A percentile compares a stretch with the other conserved stretches of the same genome.
These are phyloP conservation scores for Lactarius quietus DNA, from an alignment of 768 basidiomycete genomes.

Conservation along the genomic window DNA sequence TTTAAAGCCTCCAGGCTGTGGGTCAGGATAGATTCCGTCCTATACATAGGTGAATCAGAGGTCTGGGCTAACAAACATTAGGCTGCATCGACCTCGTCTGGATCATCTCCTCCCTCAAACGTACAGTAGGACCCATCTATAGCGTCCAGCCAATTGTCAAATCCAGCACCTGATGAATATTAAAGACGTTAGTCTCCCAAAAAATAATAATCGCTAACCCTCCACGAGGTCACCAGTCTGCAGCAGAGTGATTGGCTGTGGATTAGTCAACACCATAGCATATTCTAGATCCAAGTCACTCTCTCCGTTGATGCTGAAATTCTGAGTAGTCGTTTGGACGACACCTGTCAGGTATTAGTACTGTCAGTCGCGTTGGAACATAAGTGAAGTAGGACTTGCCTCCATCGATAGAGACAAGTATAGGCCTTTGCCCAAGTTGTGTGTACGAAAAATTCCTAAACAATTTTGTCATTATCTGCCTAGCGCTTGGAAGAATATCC, in stretches of 20 bases:
- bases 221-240: constrained; percentile 35
- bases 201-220: constrained; percentile 31
- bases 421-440: constrained; percentile 41
- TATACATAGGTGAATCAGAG: too few relatives aligned
- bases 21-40: constrained; percentile 40
- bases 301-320: constrained; percentile 55
- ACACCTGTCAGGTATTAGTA: constrained; percentile 34
- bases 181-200: constrained; percentile 9
- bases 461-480: background rate
- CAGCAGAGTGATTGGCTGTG: constrained; percentile 37
- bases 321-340: constrained; percentile 40
- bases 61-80: too few relatives aligned
- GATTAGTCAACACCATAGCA: constrained; percentile 46
- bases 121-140: constrained; percentile 21
- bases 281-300: constrained; percentile 73
- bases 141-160: constrained; percentile 27
- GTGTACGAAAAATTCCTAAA: constrained; percentile 39
- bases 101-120: constrained; percentile 19
- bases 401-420: constrained; percentile 33
- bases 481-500: constrained; percentile 1
- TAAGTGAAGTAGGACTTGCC: constrained; percentile 31
- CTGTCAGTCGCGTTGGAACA: constrained; percentile 26
- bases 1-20: constrained; percentile 31
- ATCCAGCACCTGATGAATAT: constrained; percentile 11
- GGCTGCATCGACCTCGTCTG: background rate